phyloP scores from a whole-genome alignment of 257 asterid species.

The Euphrasia confusa region DNA sequence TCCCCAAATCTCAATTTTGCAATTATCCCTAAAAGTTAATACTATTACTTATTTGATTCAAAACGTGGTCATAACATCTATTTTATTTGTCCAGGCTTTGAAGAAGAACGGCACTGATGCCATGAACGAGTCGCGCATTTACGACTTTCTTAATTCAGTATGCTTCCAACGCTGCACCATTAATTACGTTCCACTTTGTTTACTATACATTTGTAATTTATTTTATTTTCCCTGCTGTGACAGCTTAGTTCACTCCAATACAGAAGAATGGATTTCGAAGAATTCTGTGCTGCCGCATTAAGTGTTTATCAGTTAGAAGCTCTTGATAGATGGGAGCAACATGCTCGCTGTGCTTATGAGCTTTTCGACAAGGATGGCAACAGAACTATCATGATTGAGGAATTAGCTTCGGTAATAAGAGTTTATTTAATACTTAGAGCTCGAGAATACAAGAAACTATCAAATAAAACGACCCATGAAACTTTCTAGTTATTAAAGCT shows the following conservation, averaged over 20 bases:
- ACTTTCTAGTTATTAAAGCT: too few species aligned
- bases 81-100: conserved; percentile 47
- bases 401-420: conserved; percentile 69
- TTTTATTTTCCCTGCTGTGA: conserved; percentile 2
- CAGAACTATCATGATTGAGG: conserved; percentile 75
- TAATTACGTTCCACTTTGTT: neutral
- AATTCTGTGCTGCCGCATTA: conserved; percentile 72
- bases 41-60: neutral
- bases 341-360: conserved; percentile 84
- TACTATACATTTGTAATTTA: conserved; percentile 25
- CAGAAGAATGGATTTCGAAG: conserved; percentile 92
- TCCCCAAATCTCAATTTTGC: too few species aligned
- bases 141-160: conserved; percentile 69
- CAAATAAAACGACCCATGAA: too few species aligned
- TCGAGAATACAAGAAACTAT: too few species aligned
- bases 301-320: conserved; percentile 85
- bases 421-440: neutral
- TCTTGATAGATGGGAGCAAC: conserved; percentile 80
- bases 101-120: conserved; percentile 69
- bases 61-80: conserved; percentile 10
- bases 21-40: neutral
- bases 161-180: neutral
- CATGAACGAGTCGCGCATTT: conserved; percentile 73
- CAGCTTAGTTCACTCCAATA: conserved; percentile 86
- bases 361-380: conserved; percentile 87